Percentiles rank a stretch among this genome's conserved stretches.
Evolutionary conservation across 192 early-diverging fungal species (phyloP).

Genomic region (Backusella parvicylindrica): DNA sequence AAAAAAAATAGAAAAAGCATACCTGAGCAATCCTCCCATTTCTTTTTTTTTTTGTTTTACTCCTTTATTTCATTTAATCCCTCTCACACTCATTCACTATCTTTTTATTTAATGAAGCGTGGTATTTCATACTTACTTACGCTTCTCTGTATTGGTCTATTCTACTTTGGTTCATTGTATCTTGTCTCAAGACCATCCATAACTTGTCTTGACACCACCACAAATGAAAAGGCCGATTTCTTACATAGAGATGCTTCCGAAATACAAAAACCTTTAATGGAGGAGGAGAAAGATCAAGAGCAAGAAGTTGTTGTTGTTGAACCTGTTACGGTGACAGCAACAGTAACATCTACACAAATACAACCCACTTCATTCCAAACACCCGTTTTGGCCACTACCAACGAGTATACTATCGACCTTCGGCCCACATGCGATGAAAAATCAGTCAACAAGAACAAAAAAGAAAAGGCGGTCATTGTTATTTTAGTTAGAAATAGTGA

Average conservation of each 20-base stretch:
- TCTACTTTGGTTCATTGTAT: conserved; percentile 14
- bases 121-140: background rate
- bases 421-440: background rate
- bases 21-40: background rate
- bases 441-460: background rate
- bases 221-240: background rate
- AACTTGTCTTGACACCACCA: background rate
- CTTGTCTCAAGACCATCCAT: background rate
- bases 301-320: background rate
- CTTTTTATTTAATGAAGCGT: background rate
- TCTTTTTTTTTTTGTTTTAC: background rate
- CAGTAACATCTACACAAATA: background rate
- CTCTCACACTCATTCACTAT: too few relatives aligned
- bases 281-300: background rate
- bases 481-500: conserved; percentile 72
- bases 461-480: conserved; percentile 58
- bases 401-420: background rate
- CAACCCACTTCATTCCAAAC: background rate
- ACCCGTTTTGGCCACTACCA: background rate
- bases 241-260: background rate
- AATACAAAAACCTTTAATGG: background rate
- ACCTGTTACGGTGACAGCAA: background rate
- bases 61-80: background rate
- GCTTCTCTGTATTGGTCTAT: background rate
- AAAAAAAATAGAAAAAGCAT: background rate